Conservation (phyloP, 2,329 filamentous ascomycete genomes). For the Diaporthe ilicicola region DNA sequence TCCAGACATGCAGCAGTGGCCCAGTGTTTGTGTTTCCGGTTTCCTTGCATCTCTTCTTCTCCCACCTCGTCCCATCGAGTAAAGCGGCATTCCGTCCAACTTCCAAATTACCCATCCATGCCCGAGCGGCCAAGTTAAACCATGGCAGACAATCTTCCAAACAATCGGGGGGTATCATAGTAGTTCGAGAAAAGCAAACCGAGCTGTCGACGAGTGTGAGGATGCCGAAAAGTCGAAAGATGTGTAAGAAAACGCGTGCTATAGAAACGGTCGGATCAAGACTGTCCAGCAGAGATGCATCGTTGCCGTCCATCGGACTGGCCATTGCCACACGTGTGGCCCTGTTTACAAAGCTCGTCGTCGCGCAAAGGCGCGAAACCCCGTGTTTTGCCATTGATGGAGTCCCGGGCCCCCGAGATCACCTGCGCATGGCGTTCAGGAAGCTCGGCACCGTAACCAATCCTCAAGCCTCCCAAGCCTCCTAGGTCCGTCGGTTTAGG, state of each 20-base stretch:
- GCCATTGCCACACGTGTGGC: not conserved
- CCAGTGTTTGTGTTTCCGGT: not conserved
- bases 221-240: slow-evolving; percentile 12
- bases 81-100: slow-evolving; percentile 15
- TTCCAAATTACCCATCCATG: slow-evolving; percentile 21
- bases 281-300: slow-evolving; percentile 26
- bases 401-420: not conserved
- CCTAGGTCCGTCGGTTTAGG: slow-evolving; percentile 50
- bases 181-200: slow-evolving; percentile 21
- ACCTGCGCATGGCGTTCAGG: slow-evolving; percentile 1
- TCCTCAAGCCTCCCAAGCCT: not conserved
- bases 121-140: slow-evolving; percentile 21
- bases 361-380: not conserved
- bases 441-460: not conserved
- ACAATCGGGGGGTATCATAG: slow-evolving; percentile 23
- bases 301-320: slow-evolving; percentile 13
- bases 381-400: not conserved
- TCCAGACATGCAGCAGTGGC: slow-evolving; percentile 3
- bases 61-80: not conserved
- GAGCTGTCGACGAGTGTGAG: slow-evolving; percentile 18
- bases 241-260: not conserved
- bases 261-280: slow-evolving; percentile 5
- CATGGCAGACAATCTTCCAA: slow-evolving; percentile 18
- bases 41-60: not conserved
- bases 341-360: not conserved